Evolutionary conservation across 1,284 basidiomycete genomes (phyloP).

Genomic region (Golubevia pallescens): DNA sequence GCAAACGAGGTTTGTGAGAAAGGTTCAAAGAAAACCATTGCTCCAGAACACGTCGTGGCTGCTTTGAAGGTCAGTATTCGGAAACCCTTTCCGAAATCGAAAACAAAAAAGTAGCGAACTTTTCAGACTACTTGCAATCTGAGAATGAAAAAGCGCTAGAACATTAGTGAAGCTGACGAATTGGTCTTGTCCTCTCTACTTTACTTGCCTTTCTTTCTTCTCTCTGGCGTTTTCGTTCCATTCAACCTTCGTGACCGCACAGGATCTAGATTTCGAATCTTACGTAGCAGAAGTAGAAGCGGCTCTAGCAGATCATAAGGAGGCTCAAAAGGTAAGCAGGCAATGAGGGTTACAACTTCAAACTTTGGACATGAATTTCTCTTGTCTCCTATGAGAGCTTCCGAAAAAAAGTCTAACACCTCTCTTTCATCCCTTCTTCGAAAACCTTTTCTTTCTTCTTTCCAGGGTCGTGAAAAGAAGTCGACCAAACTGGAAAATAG

Average conservation of each 20-base stretch:
- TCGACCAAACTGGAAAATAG: constrained; percentile 51
- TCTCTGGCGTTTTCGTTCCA: background rate
- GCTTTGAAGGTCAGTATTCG: constrained; percentile 34
- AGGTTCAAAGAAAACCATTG: constrained; percentile 59
- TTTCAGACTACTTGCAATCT: no score
- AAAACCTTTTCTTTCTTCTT: background rate
- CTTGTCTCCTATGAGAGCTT: no score
- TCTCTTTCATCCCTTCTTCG: background rate
- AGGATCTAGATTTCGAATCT: constrained; percentile 51
- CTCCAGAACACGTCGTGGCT: constrained; percentile 58
- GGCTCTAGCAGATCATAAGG: constrained; percentile 54
- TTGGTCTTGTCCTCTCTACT: background rate
- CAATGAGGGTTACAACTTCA: no score
- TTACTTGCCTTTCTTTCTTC: background rate
- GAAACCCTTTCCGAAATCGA: no score
- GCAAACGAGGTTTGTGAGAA: constrained; percentile 62
- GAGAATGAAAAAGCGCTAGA: no score
- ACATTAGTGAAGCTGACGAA: no score
- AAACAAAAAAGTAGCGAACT: no score
- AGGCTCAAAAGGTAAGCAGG: constrained; percentile 47
- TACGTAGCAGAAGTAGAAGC: constrained; percentile 50
- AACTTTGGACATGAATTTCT: no score
- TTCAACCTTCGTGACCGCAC: constrained; percentile 5
- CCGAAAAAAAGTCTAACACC: no score
- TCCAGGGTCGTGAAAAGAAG: constrained; percentile 51